These are phyloP conservation scores for Hortaea werneckii DNA, from an alignment of 2,329 filamentous ascomycete species.

Conservation along the genomic window DNA sequence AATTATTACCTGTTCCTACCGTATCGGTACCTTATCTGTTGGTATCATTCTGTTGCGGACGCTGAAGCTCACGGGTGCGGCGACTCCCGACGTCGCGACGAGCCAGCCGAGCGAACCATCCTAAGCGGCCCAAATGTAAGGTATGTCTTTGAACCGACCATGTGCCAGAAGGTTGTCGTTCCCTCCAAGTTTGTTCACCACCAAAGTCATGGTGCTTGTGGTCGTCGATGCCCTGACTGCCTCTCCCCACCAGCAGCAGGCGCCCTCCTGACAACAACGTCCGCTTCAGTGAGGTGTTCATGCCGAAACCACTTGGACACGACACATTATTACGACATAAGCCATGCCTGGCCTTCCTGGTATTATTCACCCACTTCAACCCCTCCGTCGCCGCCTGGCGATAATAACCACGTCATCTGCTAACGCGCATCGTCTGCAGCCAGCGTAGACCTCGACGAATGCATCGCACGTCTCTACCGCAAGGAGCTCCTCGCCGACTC, in stretches of 20 bases:
- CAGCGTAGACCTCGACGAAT: constrained; percentile 97
- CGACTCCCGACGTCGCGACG: too few relatives aligned
- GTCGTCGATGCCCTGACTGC: background rate
- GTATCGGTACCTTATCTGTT: too few relatives aligned
- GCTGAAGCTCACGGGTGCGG: too few relatives aligned
- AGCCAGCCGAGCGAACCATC: too few relatives aligned
- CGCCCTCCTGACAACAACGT: constrained; percentile 1
- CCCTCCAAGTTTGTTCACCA: too few relatives aligned
- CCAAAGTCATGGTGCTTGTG: background rate
- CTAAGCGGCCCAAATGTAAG: too few relatives aligned
- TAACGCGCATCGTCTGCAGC: constrained; percentile 40
- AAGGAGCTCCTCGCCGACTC: constrained; percentile 96
- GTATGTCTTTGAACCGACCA: too few relatives aligned
- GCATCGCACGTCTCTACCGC: constrained; percentile 91
- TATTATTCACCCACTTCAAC: constrained; percentile 15
- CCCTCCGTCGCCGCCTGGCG: background rate
- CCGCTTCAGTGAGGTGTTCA: background rate
- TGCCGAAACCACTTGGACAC: background rate
- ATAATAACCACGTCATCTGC: too few relatives aligned
- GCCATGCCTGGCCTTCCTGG: constrained; percentile 42
- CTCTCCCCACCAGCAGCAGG: background rate
- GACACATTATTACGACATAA: background rate
- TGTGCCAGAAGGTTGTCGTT: too few relatives aligned
- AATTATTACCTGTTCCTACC: too few relatives aligned
- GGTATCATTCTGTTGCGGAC: too few relatives aligned